These are phyloP conservation scores for Colletotrichum plurivorum DNA, from an alignment of 2,329 filamentous ascomycete species.

Conservation along the genomic window DNA sequence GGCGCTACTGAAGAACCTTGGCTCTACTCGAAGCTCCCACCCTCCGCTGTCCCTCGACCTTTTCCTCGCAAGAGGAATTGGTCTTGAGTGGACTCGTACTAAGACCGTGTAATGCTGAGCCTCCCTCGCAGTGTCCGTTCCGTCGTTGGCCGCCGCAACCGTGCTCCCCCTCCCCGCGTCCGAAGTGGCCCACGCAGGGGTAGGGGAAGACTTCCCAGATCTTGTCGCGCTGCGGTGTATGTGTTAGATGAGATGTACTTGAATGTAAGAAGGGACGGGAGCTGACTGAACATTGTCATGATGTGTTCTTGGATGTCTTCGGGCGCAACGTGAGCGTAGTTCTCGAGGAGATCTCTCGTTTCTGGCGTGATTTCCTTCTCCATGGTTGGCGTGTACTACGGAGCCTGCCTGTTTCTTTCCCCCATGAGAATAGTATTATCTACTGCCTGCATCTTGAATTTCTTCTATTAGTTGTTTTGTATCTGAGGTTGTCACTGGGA, in stretches of 20 bases:
- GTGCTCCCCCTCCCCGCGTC: slow-evolving; percentile 96
- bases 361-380: slow-evolving; percentile 17
- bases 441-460: too few relatives aligned
- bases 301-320: slow-evolving; percentile 30
- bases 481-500: slow-evolving; percentile 51
- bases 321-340: slow-evolving; percentile 29
- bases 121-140: slow-evolving; percentile 86
- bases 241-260: too few relatives aligned
- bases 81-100: too few relatives aligned
- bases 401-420: slow-evolving; percentile 16
- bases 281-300: slow-evolving; percentile 26
- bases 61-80: too few relatives aligned
- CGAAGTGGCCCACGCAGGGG: slow-evolving; percentile 56
- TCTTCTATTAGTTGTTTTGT: too few relatives aligned
- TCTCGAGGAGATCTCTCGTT: slow-evolving; percentile 34
- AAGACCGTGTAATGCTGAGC: slow-evolving; percentile 55
- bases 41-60: background rate
- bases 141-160: slow-evolving; percentile 96
- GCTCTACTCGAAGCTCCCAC: slow-evolving; percentile 57
- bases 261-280: too few relatives aligned
- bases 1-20: slow-evolving; percentile 74
- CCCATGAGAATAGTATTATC: too few relatives aligned
- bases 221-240: slow-evolving; percentile 25
- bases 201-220: slow-evolving; percentile 40
- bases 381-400: slow-evolving; percentile 31